Evolutionary conservation across 2,329 filamentous ascomycete species (phyloP).

Genomic region (Aureobasidium sp.): DNA sequence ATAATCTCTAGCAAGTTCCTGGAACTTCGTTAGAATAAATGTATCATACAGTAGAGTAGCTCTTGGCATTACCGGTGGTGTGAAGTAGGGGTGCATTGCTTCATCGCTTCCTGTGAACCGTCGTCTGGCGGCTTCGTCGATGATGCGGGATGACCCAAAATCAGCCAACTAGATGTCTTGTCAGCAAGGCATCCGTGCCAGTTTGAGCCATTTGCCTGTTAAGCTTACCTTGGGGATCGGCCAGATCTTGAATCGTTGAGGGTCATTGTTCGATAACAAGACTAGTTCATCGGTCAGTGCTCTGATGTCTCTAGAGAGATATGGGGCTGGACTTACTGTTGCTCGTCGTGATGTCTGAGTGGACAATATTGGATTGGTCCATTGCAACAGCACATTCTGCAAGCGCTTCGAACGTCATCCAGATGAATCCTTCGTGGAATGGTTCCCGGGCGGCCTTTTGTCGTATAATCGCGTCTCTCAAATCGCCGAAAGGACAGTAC

Average conservation of each 20-base stretch:
- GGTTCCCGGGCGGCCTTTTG: neutral
- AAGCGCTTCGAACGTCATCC: conserved; percentile 1
- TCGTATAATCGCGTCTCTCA: neutral
- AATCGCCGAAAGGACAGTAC: neutral
- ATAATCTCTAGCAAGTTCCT: neutral
- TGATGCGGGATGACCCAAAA: neutral
- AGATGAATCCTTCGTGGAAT: neutral
- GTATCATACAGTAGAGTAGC: neutral
- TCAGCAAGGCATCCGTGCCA: neutral
- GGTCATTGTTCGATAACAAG: neutral
- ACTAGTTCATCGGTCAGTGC: neutral
- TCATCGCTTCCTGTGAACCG: neutral
- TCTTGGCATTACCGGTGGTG: neutral
- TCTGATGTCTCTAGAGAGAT: neutral
- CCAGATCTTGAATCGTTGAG: neutral
- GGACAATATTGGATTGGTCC: neutral
- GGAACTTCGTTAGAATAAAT: neutral
- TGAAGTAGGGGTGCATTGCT: neutral
- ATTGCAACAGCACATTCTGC: neutral
- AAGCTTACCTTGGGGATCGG: neutral
- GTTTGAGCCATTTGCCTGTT: too few species aligned
- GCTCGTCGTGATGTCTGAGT: neutral
- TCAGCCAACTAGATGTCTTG: neutral
- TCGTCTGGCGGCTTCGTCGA: neutral
- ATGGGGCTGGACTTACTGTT: neutral